These are phyloP conservation scores for Tardiomyces depauwii DNA, from an alignment of 1,139 yeast genomes.

Conservation along the genomic window DNA sequence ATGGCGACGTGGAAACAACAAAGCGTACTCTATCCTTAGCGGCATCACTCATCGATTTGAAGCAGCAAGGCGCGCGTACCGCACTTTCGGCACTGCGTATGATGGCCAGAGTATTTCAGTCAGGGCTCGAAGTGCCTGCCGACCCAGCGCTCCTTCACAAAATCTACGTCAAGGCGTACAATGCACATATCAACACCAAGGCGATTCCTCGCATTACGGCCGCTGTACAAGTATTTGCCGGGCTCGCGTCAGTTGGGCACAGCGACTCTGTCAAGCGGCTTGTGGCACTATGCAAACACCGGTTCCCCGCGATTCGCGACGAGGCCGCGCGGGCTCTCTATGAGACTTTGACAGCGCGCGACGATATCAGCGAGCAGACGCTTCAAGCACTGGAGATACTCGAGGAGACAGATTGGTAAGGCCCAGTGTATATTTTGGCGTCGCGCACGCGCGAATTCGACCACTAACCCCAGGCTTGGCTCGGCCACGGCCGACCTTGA, in stretches of 20 bases:
- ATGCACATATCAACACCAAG: constrained; percentile 15
- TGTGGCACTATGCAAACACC: constrained; percentile 11
- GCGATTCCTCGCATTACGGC: constrained; percentile 8
- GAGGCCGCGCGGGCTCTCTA: constrained; percentile 17
- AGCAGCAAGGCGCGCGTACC: constrained; percentile 5
- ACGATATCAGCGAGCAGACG: neutral
- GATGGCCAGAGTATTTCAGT: constrained; percentile 8
- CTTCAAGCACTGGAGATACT: neutral
- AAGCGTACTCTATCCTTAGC: constrained; percentile 1
- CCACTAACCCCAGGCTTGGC: neutral
- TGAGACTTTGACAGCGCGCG: constrained; percentile 4
- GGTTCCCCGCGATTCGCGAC: constrained; percentile 13
- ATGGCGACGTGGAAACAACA: neutral
- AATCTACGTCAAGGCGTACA: constrained; percentile 12
- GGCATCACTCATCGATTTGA: constrained; percentile 7
- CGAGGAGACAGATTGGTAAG: neutral
- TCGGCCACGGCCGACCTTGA: neutral
- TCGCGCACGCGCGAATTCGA: neutral
- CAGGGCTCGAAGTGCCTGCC: constrained; percentile 8
- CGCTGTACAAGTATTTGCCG: constrained; percentile 10
- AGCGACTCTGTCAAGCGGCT: constrained; percentile 7
- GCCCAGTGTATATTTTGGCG: neutral
- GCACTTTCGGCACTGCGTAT: constrained; percentile 9
- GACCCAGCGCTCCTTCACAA: constrained; percentile 3
- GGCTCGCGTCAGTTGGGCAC: constrained; percentile 7